Conservation (phyloP, 805 yeast genomes). For the Kuraishia ogatae region DNA sequence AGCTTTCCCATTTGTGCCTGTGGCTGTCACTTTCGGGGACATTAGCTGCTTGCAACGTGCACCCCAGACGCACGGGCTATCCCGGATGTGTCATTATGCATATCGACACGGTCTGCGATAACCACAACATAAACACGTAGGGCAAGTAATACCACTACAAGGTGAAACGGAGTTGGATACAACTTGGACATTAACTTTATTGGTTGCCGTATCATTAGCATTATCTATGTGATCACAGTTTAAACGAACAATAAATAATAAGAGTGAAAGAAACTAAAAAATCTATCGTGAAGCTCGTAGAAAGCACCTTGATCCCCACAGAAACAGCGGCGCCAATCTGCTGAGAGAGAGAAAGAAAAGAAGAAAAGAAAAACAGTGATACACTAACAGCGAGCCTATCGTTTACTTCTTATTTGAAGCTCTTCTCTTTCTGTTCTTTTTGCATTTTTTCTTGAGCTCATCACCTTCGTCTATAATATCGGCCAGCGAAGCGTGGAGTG, state of each 20-base stretch:
- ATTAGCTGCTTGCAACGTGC: background rate
- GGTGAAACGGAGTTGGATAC: background rate
- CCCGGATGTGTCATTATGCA: background rate
- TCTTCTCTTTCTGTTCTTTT: conserved; percentile 3
- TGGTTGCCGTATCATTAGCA: background rate
- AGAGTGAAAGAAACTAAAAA: background rate
- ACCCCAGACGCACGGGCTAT: background rate
- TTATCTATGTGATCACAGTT: background rate
- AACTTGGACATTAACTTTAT: too few relatives aligned
- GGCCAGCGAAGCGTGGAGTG: background rate
- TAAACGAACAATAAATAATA: background rate
- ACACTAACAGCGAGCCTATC: background rate
- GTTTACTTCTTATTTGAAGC: conserved; percentile 2
- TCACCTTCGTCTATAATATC: background rate
- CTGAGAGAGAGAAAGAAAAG: background rate
- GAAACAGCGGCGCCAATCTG: too few relatives aligned
- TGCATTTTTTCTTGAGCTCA: background rate
- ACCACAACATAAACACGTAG: background rate
- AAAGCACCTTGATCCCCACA: background rate
- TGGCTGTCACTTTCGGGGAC: background rate
- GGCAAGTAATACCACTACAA: background rate
- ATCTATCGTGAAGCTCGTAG: background rate
- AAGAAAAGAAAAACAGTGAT: too few relatives aligned
- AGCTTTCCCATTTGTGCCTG: background rate
- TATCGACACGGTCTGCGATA: background rate